Evolutionary conservation across 2,329 filamentous ascomycete genomes (phyloP).

Genomic region (Colletotrichum orchidophilum): DNA sequence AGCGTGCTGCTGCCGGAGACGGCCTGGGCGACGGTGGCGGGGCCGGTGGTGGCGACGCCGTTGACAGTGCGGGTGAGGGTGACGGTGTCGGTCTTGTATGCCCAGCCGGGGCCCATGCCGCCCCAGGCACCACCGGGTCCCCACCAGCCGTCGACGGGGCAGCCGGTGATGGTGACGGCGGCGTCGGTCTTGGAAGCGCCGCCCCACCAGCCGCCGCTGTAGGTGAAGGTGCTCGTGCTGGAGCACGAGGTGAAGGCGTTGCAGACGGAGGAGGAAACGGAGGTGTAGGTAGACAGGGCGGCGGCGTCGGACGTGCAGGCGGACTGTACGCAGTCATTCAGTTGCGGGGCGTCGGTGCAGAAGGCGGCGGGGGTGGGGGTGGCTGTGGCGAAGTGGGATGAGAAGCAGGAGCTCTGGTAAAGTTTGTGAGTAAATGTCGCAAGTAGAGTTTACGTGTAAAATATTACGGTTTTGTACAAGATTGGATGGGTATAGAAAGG

Average conservation of each 20-base stretch:
- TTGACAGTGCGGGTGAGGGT: conserved; percentile 34
- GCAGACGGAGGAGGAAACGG: conserved; percentile 37
- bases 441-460: neutral
- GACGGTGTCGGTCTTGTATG: conserved; percentile 36
- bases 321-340: conserved; percentile 37
- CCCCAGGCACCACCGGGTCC: conserved; percentile 35
- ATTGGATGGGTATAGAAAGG: too few species aligned
- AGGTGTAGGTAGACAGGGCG: conserved; percentile 35
- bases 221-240: conserved; percentile 39
- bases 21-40: conserved; percentile 20
- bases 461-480: too few species aligned
- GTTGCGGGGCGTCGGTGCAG: conserved; percentile 31
- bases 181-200: conserved; percentile 29
- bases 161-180: conserved; percentile 39
- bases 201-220: conserved; percentile 35
- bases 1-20: conserved; percentile 37
- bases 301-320: conserved; percentile 36
- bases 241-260: conserved; percentile 34
- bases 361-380: conserved; percentile 37
- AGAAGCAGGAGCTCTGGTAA: conserved; percentile 36
- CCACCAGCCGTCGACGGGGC: conserved; percentile 39
- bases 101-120: conserved; percentile 36
- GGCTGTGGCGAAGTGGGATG: conserved; percentile 39
- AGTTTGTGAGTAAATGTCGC: neutral
- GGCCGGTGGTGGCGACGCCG: conserved; percentile 9